Evolutionary conservation across 768 basidiomycete genomes (phyloP).

Genomic region (Albatrellus ellisii): DNA sequence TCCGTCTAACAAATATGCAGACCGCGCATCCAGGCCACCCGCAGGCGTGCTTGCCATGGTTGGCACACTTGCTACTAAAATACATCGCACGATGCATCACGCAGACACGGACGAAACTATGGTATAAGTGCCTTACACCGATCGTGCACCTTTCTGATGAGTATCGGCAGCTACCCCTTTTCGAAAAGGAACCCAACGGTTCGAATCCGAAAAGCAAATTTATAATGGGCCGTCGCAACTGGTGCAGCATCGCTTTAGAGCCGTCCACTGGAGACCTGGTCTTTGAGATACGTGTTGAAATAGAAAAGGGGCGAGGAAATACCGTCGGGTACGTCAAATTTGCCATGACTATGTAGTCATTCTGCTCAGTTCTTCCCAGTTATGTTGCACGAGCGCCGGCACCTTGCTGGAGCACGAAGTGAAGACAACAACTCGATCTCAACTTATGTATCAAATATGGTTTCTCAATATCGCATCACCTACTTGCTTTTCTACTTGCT

Average conservation of each 20-base stretch:
- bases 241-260: constrained; percentile 61
- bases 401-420: constrained; percentile 16
- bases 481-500: not conserved
- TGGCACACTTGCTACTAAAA: constrained; percentile 63
- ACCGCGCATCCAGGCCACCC: constrained; percentile 33
- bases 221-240: constrained; percentile 85
- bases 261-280: constrained; percentile 44
- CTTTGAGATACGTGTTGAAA: constrained; percentile 84
- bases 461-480: not conserved
- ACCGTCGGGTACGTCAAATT: constrained; percentile 54
- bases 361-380: constrained; percentile 7
- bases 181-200: constrained; percentile 67
- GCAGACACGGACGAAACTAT: constrained; percentile 78
- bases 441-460: not conserved
- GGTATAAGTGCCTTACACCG: too few relatives aligned
- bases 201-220: constrained; percentile 59
- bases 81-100: constrained; percentile 77
- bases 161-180: constrained; percentile 54
- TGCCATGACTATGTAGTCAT: not conserved
- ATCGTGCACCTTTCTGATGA: not conserved
- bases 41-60: constrained; percentile 67
- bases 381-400: constrained; percentile 19
- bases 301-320: constrained; percentile 64
- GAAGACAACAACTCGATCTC: not conserved
- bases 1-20: not conserved